These are phyloP conservation scores for Psilocybe azurescens DNA, from an alignment of 768 basidiomycete species.

Conservation along the genomic window DNA sequence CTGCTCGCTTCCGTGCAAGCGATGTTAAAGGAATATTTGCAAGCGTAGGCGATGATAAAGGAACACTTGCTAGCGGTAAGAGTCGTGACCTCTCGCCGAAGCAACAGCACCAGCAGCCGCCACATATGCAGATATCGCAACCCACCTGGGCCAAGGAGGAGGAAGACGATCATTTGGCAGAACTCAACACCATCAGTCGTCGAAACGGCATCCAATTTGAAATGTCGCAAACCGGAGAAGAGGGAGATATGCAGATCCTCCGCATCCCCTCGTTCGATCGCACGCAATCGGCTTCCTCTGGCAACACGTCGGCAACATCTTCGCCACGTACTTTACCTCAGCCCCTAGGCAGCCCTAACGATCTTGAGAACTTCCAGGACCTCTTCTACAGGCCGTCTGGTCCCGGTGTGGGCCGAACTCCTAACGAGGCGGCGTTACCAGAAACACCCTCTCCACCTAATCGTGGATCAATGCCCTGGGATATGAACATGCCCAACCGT, in stretches of 20 bases:
- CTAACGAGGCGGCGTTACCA: slow-evolving; percentile 25
- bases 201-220: neutral
- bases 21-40: neutral
- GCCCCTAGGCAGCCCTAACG: slow-evolving; percentile 63
- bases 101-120: neutral
- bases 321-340: slow-evolving; percentile 53
- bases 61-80: neutral
- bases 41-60: neutral
- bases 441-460: slow-evolving; percentile 33
- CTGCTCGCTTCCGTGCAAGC: slow-evolving; percentile 19
- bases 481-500: slow-evolving; percentile 33
- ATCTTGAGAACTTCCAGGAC: slow-evolving; percentile 76
- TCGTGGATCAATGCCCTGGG: slow-evolving; percentile 37
- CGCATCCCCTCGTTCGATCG: slow-evolving; percentile 14
- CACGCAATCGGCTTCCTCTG: slow-evolving; percentile 20
- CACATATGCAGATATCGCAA: neutral
- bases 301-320: slow-evolving; percentile 29
- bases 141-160: slow-evolving; percentile 3
- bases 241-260: neutral
- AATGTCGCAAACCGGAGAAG: neutral
- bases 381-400: slow-evolving; percentile 66
- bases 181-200: slow-evolving; percentile 4
- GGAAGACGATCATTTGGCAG: neutral
- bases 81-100: neutral
- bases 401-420: slow-evolving; percentile 18